A percentile compares a stretch with the other conserved stretches of the same genome.
Conservation (phyloP, 2,329 filamentous ascomycete genomes). For the Cytospora leucostoma region DNA sequence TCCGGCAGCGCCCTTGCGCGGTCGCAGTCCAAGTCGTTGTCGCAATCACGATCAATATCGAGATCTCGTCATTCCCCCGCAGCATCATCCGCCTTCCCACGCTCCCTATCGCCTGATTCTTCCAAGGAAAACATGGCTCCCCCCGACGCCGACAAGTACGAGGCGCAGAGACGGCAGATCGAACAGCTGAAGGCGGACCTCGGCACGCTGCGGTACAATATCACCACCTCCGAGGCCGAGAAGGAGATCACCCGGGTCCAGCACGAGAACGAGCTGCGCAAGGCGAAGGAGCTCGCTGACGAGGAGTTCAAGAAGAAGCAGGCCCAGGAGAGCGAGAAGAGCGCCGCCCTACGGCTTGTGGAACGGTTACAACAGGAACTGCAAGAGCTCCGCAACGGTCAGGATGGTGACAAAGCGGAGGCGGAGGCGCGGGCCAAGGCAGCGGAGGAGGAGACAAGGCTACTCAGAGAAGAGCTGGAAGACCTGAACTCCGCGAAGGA, state of each 20-base stretch:
- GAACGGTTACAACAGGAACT: conserved; percentile 55
- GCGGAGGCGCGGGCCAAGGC: conserved; percentile 71
- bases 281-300: conserved; percentile 78
- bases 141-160: conserved; percentile 59
- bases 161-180: conserved; percentile 56
- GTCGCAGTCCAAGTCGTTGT: conserved; percentile 1
- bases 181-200: conserved; percentile 89
- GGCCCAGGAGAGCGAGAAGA: conserved; percentile 57
- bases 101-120: conserved; percentile 56
- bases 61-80: conserved; percentile 9
- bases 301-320: conserved; percentile 74
- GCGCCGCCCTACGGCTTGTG: conserved; percentile 51
- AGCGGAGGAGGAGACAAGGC: conserved; percentile 69
- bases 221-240: conserved; percentile 85
- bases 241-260: conserved; percentile 76
- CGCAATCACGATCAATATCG: conserved; percentile 19
- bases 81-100: conserved; percentile 32
- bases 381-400: conserved; percentile 50
- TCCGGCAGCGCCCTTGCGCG: background rate
- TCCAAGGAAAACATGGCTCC: conserved; percentile 62
- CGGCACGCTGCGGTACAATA: conserved; percentile 82
- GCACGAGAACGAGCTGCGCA: conserved; percentile 81
- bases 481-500: conserved; percentile 66
- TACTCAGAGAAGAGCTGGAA: conserved; percentile 78
- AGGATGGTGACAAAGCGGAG: conserved; percentile 61